Evolutionary conservation across 164 flowering plant genomes (phyloP).

Genomic region (Buxus sempervirens): DNA sequence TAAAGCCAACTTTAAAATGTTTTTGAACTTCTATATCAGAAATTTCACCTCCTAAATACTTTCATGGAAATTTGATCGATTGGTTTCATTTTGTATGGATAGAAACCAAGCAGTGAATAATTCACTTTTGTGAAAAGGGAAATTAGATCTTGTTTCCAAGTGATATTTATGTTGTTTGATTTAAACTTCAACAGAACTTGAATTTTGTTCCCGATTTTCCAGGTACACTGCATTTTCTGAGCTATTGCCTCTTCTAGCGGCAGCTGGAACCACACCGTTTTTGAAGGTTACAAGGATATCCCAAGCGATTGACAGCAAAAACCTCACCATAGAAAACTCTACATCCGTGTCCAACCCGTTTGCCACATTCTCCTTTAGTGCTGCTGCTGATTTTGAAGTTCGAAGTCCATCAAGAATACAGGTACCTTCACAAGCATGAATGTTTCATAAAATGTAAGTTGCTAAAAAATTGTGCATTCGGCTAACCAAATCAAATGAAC

Average conservation of each 20-base stretch:
- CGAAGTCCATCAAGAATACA: conserved; percentile 86
- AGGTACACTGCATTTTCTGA: conserved; percentile 98
- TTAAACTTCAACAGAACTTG: background rate
- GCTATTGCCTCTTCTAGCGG: conserved; percentile 89
- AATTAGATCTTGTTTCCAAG: too few species aligned
- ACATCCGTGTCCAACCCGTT: conserved; percentile 63
- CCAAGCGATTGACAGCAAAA: conserved; percentile 62
- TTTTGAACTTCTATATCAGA: too few species aligned
- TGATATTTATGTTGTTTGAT: too few species aligned
- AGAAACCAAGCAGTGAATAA: background rate
- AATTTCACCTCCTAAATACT: too few species aligned
- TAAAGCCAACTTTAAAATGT: too few species aligned
- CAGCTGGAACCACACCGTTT: conserved; percentile 61
- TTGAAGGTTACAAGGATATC: conserved; percentile 65
- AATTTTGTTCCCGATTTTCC: conserved; percentile 9
- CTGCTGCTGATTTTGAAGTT: conserved; percentile 85
- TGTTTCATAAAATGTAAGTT: background rate
- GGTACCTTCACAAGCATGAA: conserved; percentile 34
- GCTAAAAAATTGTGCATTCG: background rate
- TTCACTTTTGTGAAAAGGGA: too few species aligned
- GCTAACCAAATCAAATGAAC: background rate
- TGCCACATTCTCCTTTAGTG: conserved; percentile 79
- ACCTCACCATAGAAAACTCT: conserved; percentile 58
- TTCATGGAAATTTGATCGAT: too few species aligned
- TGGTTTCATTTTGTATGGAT: background rate